Evolutionary conservation across 495 filamentous ascomycete genomes (phyloP), one percentile per base, ranked within the genome.

Genomic region (Bryoglossum gracile): DNA sequence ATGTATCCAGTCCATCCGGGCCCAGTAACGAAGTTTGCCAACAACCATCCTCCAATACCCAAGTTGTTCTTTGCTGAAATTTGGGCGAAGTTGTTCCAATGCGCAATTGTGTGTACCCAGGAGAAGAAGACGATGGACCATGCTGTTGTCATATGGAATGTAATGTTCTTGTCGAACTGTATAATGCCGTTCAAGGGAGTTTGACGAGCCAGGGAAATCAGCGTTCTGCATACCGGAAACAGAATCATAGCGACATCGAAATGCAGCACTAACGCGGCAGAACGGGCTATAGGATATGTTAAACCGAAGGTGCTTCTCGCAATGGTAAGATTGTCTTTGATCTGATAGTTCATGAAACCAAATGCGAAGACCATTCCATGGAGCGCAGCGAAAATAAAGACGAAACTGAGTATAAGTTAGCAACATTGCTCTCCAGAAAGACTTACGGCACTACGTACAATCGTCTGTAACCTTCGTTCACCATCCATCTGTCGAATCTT

Each of bases 111-210:
- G 63, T 89, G 86, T 1, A 88, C 75, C 78, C 79, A 86, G 16
- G 83, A 84, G 63, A 84, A 90, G 68, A 87, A 83, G 47, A 87
- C 73, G 60, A 90, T 86, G 17, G 83, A 84, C 82, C 84, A 89
- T 3, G 81, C 85, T 24, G 82, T 81, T 43, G 84, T 77, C 65
- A 84, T 86, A 65, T 89, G 85, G 68, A 89, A 87, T 28, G 82
- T 83, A 56, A 87, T 87, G 62, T 86, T 87, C 66, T 86, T 87
- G 63, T 86, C 81, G 67, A 88, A 85, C 54, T 84, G 84, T 43
- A 89, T 80, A 58, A 88, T 83, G 49, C 83, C 82, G 59, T 86
- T 84, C 26, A 88, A 71, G 34, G 84, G 81, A 11, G 83, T 88
- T 59, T 84, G 81, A 56, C 86, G 71, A 41, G 79, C 75, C 50